These are phyloP conservation scores for Trichoderma semiorbis DNA, from an alignment of 2,329 filamentous ascomycete genomes.

Conservation along the genomic window DNA sequence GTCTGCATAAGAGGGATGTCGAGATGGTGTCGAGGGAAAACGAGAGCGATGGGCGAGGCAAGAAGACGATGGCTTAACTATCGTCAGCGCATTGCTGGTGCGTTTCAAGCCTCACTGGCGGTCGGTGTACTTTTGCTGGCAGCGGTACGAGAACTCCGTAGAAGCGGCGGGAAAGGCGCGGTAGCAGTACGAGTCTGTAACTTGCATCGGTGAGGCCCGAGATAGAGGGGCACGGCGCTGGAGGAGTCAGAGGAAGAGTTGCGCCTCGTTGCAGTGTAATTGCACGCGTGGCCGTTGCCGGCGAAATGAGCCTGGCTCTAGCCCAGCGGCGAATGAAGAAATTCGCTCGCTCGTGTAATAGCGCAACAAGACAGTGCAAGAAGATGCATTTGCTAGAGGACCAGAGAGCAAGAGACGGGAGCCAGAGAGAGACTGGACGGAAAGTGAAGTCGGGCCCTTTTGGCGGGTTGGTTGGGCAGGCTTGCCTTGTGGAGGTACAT, in stretches of 20 bases:
- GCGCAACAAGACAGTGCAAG: neutral
- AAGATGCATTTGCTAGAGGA: neutral
- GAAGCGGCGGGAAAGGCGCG: neutral
- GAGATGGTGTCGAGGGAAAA: slow-evolving; percentile 1
- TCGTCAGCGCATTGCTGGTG: neutral
- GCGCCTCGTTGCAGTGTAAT: neutral
- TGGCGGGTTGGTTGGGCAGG: slow-evolving; percentile 4
- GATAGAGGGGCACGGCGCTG: neutral
- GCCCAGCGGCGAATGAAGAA: neutral
- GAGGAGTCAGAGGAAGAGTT: neutral
- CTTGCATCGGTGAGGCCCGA: slow-evolving; percentile 13
- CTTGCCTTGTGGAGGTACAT: neutral
- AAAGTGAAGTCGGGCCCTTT: neutral
- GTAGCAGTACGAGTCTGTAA: neutral
- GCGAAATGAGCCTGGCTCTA: neutral
- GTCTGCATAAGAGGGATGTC: neutral
- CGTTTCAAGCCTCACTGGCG: neutral
- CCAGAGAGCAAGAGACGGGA: neutral
- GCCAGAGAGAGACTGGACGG: neutral
- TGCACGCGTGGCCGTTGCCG: neutral
- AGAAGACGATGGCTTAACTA: neutral
- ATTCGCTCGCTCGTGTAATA: neutral
- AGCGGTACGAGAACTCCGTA: neutral
- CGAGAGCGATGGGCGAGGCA: neutral
- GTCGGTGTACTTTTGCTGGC: neutral